These are phyloP conservation scores for Castanospermum australe DNA, from an alignment of 306 rosid species.

Conservation along the genomic window DNA sequence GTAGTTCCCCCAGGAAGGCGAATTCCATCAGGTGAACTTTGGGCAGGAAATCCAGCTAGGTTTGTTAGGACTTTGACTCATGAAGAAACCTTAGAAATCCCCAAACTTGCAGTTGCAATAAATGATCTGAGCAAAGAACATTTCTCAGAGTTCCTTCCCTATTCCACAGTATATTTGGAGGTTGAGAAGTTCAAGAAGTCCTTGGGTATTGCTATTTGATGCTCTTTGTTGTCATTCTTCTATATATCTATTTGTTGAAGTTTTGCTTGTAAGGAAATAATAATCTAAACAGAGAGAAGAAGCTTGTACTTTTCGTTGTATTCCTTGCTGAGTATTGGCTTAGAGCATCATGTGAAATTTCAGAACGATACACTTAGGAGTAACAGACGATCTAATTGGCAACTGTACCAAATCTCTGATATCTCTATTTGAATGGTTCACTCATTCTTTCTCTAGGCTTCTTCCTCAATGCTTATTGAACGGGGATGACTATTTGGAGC, in stretches of 20 bases:
- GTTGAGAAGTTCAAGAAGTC: slow-evolving; percentile 79
- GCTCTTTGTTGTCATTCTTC: not conserved
- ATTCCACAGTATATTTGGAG: slow-evolving; percentile 72
- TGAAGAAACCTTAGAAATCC: slow-evolving; percentile 79
- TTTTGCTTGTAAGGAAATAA: slow-evolving; percentile 49
- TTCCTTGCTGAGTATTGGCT: slow-evolving; percentile 7
- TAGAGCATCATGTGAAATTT: not conserved
- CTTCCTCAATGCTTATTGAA: too few relatives aligned
- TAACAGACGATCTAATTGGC: too few relatives aligned
- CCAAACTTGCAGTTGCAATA: slow-evolving; percentile 73
- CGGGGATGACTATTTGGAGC: too few relatives aligned
- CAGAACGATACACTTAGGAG: too few relatives aligned
- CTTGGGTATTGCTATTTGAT: slow-evolving; percentile 56
- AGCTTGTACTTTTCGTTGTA: not conserved
- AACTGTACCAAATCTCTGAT: too few relatives aligned
- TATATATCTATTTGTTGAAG: slow-evolving; percentile 30
- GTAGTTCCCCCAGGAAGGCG: slow-evolving; percentile 76
- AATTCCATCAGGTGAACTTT: slow-evolving; percentile 71
- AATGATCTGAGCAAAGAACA: slow-evolving; percentile 72
- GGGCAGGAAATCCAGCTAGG: slow-evolving; percentile 84
- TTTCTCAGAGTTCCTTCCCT: slow-evolving; percentile 67
- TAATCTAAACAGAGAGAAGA: slow-evolving; percentile 32
- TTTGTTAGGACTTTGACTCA: slow-evolving; percentile 61
- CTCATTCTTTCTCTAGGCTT: too few relatives aligned
- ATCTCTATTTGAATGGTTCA: too few relatives aligned